Conservation (phyloP, 805 yeast genomes). For the Candida krabiensis region DNA sequence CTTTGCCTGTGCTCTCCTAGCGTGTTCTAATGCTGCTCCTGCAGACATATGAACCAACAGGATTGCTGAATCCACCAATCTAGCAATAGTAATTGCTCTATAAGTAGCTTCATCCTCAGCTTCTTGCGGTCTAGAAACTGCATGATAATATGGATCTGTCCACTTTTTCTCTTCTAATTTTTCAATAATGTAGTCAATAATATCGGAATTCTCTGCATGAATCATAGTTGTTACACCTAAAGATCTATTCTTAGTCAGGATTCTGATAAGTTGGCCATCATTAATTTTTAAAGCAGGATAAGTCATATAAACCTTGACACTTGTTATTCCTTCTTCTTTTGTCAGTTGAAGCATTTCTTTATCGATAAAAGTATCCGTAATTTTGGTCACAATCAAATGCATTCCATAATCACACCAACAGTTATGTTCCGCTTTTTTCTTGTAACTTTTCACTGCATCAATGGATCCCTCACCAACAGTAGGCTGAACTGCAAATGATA, state of each 20-base stretch:
- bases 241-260: conserved; percentile 38
- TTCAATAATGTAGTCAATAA: conserved; percentile 32
- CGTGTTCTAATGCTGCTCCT: conserved; percentile 38
- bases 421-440: conserved; percentile 12
- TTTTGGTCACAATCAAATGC: conserved; percentile 18
- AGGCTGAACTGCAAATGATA: conserved; percentile 46
- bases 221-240: conserved; percentile 47
- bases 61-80: conserved; percentile 45
- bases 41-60: conserved; percentile 48
- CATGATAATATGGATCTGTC: conserved; percentile 43
- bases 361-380: conserved; percentile 11
- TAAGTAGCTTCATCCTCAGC: conserved; percentile 51
- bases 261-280: conserved; percentile 39
- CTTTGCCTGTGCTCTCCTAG: conserved; percentile 40
- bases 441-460: conserved; percentile 9
- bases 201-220: conserved; percentile 50
- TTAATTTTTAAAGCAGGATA: conserved; percentile 40
- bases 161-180: conserved; percentile 36
- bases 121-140: conserved; percentile 42
- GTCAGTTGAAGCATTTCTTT: conserved; percentile 33
- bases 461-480: conserved; percentile 25
- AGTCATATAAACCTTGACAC: conserved; percentile 44
- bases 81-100: conserved; percentile 43
- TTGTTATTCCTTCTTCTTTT: conserved; percentile 35
- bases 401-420: conserved; percentile 23